Conservation (phyloP, 2,329 filamentous ascomycete genomes). For the Sporothrix dimorphospora region DNA sequence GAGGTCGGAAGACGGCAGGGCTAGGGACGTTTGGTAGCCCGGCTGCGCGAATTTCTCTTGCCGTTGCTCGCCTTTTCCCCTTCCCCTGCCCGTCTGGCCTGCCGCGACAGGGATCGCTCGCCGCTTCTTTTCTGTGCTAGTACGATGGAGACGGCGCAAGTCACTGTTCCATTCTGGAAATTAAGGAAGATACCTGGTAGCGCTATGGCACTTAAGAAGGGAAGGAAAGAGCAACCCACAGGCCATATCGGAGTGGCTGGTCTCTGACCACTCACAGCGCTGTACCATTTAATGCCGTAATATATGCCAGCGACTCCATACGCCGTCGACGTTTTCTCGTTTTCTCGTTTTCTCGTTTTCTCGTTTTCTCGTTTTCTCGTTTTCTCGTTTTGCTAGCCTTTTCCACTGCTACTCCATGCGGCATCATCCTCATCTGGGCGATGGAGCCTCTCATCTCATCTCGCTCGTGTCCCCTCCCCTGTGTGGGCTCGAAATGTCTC, state of each 20-base stretch:
- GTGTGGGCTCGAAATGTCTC: conserved; percentile 19
- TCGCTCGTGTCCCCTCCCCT: background rate
- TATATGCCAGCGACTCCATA: conserved; percentile 13
- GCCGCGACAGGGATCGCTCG: conserved; percentile 27
- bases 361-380: conserved; percentile 13
- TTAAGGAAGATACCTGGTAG: conserved; percentile 21
- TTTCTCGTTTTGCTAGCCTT: background rate
- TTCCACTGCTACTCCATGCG: background rate
- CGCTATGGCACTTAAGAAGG: conserved; percentile 12
- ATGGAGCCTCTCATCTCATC: conserved; percentile 7
- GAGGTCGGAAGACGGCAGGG: conserved; percentile 29
- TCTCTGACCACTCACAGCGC: conserved; percentile 5
- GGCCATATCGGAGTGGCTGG: background rate
- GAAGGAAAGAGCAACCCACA: conserved; percentile 16
- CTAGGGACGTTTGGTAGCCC: background rate
- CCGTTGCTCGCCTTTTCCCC: conserved; percentile 10
- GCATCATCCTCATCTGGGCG: conserved; percentile 14
- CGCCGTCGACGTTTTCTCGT: background rate
- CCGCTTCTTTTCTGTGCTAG: conserved; percentile 29
- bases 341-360: conserved; percentile 6
- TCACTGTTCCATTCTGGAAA: conserved; percentile 26
- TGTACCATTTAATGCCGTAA: conserved; percentile 1
- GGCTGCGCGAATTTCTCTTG: conserved; percentile 32
- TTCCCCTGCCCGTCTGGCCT: background rate
- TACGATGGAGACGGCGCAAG: background rate